These are phyloP conservation scores for Penicillium sp. DNA, from an alignment of 2,329 filamentous ascomycete genomes.

Conservation along the genomic window DNA sequence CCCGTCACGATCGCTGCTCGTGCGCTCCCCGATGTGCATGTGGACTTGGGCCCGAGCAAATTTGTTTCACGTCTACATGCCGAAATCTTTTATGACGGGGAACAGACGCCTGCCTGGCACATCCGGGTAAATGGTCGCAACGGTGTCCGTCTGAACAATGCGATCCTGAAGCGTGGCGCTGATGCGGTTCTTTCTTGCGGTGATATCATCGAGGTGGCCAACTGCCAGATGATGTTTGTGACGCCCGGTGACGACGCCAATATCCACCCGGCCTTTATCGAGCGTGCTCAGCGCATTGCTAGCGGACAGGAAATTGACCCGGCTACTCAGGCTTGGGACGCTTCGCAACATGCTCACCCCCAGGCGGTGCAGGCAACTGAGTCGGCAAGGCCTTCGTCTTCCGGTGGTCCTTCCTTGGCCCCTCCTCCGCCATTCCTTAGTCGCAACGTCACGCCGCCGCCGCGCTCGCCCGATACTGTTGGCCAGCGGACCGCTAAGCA, in stretches of 20 bases:
- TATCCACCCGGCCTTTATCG: conserved; percentile 67
- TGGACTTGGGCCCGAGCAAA: conserved; percentile 84
- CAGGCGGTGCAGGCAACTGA: conserved; percentile 24
- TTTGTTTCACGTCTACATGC: conserved; percentile 76
- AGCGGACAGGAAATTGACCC: conserved; percentile 38
- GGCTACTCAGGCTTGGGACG: conserved; percentile 35
- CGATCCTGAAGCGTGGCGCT: conserved; percentile 64
- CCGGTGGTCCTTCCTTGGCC: conserved; percentile 37
- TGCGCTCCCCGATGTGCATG: conserved; percentile 62
- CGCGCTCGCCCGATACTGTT: conserved; percentile 40
- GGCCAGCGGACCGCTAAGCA: conserved; percentile 43
- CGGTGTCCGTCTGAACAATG: conserved; percentile 79
- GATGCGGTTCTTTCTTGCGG: conserved; percentile 73
- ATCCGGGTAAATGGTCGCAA: conserved; percentile 88
- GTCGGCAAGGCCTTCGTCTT: conserved; percentile 21
- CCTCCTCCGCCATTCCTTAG: conserved; percentile 46
- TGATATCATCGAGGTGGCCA: conserved; percentile 85
- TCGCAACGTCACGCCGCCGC: conserved; percentile 43
- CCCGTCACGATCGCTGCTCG: conserved; percentile 46
- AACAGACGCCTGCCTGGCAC: conserved; percentile 66
- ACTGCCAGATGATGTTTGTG: conserved; percentile 98
- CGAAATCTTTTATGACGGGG: conserved; percentile 70
- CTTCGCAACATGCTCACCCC: conserved; percentile 40
- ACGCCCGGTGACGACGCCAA: conserved; percentile 73
- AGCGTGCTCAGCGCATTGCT: conserved; percentile 58